Evolutionary conservation across 169 alveolate species (phyloP).

Genomic region (Perkinsus marinus): DNA sequence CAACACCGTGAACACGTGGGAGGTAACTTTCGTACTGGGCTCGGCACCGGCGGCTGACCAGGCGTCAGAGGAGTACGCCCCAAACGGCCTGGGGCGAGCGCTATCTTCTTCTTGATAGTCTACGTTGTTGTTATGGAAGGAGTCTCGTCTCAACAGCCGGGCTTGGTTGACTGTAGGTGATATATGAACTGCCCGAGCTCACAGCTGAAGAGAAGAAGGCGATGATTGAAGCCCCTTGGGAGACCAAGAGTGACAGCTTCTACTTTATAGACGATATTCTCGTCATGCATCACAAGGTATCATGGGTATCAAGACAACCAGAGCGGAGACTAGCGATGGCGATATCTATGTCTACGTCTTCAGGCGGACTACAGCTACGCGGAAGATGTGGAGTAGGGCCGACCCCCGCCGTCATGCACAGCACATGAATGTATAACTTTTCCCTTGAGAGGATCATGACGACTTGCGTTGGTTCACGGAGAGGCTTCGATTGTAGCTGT

Average conservation of each 20-base stretch:
- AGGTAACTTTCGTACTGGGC: background rate
- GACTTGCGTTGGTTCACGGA: too few relatives aligned
- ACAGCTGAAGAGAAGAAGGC: constrained; percentile 35
- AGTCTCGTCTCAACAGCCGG: background rate
- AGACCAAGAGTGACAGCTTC: constrained; percentile 58
- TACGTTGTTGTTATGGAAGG: background rate
- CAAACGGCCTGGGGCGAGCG: background rate
- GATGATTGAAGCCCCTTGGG: constrained; percentile 56
- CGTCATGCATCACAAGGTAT: constrained; percentile 59
- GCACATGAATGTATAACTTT: background rate
- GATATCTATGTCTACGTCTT: background rate
- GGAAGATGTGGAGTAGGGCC: background rate
- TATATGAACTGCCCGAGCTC: constrained; percentile 53
- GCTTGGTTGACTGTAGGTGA: background rate
- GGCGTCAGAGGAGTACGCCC: too few relatives aligned
- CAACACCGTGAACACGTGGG: constrained; percentile 55
- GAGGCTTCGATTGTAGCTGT: too few relatives aligned
- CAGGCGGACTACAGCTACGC: background rate
- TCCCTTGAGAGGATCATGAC: background rate
- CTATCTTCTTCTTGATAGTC: background rate
- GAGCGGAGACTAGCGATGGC: too few relatives aligned
- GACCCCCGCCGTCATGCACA: background rate
- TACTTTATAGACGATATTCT: constrained; percentile 54
- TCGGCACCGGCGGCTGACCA: too few relatives aligned
- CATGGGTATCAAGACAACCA: background rate